These are phyloP conservation scores for Telfairia occidentalis DNA, from an alignment of 331 rosid species.

Conservation along the genomic window DNA sequence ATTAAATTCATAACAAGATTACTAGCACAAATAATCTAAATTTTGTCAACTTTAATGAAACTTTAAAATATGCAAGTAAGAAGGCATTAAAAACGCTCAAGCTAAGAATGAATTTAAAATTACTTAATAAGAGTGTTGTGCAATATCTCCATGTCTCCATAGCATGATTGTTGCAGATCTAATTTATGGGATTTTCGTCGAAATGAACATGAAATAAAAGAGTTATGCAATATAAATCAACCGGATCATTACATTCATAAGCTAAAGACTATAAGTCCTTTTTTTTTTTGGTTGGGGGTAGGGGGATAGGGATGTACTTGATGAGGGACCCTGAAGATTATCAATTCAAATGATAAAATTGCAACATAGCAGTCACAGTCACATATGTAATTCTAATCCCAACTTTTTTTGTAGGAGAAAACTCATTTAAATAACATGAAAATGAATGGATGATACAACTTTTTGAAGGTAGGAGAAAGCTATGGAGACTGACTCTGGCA, in stretches of 20 bases:
- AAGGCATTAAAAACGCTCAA: not conserved
- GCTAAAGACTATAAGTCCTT: not conserved
- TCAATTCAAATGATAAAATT: not conserved
- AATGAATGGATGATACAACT: not conserved
- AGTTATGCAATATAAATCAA: not conserved
- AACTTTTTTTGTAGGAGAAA: too few species aligned
- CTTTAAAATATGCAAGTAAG: not conserved
- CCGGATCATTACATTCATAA: not conserved
- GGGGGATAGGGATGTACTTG: not conserved
- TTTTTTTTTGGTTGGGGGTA: not conserved
- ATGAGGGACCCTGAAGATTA: not conserved
- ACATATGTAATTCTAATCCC: too few species aligned
- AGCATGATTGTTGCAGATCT: not conserved
- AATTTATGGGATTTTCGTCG: not conserved
- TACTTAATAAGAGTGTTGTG: too few species aligned
- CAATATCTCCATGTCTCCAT: not conserved
- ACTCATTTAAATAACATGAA: too few species aligned
- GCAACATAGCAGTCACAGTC: not conserved
- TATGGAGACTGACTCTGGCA: conserved; percentile 3
- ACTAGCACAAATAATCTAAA: not conserved
- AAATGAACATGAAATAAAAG: not conserved
- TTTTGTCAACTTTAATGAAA: too few species aligned
- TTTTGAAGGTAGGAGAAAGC: not conserved
- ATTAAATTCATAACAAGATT: conserved; percentile 10
- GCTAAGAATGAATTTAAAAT: not conserved